These are phyloP conservation scores for Suaeda aralocaspica DNA, from an alignment of 148 eudicot species.

Conservation along the genomic window DNA sequence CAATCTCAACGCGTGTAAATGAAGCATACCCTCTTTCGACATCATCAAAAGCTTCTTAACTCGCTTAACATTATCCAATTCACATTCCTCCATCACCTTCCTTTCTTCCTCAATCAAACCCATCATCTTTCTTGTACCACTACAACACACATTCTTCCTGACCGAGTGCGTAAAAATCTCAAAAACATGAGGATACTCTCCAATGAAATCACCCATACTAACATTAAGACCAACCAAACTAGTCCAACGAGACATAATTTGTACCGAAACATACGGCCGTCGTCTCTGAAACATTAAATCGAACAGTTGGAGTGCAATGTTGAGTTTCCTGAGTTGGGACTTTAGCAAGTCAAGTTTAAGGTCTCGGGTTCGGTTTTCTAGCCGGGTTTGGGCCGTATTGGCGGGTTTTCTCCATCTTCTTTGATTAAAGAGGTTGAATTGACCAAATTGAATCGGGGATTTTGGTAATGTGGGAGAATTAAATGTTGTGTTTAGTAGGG, in stretches of 20 bases:
- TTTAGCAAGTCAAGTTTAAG: constrained; percentile 48
- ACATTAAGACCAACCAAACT: constrained; percentile 47
- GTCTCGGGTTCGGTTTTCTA: constrained; percentile 64
- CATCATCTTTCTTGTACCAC: constrained; percentile 35
- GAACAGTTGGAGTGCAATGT: constrained; percentile 51
- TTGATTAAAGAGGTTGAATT: constrained; percentile 51
- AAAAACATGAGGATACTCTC: constrained; percentile 60
- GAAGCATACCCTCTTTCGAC: constrained; percentile 58
- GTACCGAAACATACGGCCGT: constrained; percentile 54
- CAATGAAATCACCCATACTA: constrained; percentile 39
- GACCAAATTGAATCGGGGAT: constrained; percentile 37
- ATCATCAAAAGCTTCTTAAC: constrained; percentile 65
- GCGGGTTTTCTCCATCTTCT: constrained; percentile 64
- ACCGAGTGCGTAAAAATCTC: constrained; percentile 67
- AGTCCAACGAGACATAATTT: constrained; percentile 61
- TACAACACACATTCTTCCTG: constrained; percentile 52
- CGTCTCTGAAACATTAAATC: constrained; percentile 46
- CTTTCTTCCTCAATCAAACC: constrained; percentile 46
- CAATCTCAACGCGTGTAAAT: constrained; percentile 62
- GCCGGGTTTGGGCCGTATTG: constrained; percentile 64
- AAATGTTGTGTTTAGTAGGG: constrained; percentile 3
- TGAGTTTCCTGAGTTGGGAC: constrained; percentile 37
- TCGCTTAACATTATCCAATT: constrained; percentile 45
- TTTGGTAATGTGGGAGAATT: constrained; percentile 10
- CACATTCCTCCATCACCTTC: constrained; percentile 24